These are phyloP conservation scores for Sorghum bicolor DNA, from an alignment of 176 grass and related monocot species.

Conservation along the genomic window Sorghum_bicolor_NCBIv3 NC_012874.2:69368001-69368500, in stretches of 20 bases:
- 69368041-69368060: background rate
- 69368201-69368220: background rate
- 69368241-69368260: background rate
- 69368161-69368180: background rate
- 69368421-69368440: background rate
- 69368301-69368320: background rate
- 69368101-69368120: background rate
- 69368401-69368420: background rate
- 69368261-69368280: background rate
- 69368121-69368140: background rate
- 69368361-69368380: background rate
- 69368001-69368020: background rate
- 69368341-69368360: background rate
- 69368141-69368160: background rate
- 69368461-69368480: background rate
- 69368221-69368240: background rate
- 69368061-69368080: background rate
- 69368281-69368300: background rate
- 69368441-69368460: background rate
- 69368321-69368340: background rate
- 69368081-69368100: background rate
- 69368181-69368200: background rate
- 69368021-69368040: background rate
- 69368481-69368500: background rate
- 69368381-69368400: background rate